phyloP scores from a whole-genome alignment of 805 yeast species.

The Cyberlindnera maclurae region DNA sequence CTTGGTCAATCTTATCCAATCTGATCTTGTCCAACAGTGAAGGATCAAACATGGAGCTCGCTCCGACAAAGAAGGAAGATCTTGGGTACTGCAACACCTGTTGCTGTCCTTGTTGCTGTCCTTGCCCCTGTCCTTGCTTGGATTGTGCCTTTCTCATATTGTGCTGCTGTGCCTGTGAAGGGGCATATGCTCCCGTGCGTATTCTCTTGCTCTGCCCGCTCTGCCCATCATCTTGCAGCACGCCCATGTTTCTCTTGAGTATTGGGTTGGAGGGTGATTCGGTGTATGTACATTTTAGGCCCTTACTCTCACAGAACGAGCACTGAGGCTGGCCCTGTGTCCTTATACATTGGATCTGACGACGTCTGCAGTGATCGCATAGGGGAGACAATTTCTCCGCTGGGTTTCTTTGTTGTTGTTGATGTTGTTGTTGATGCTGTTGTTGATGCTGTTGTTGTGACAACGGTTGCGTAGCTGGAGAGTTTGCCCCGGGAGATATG shows the following conservation, averaged over 20 bases:
- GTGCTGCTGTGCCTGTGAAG: constrained; percentile 2
- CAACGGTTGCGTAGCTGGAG: constrained; percentile 4
- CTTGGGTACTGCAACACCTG: constrained; percentile 77
- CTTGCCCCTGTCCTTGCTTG: constrained; percentile 2
- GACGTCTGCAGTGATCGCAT: constrained; percentile 79
- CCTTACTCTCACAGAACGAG: constrained; percentile 69
- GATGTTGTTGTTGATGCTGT: constrained; percentile 3
- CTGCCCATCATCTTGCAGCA: constrained; percentile 10
- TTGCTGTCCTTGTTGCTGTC: constrained; percentile 7
- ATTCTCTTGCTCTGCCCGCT: constrained; percentile 4
- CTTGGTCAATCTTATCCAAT: constrained; percentile 70
- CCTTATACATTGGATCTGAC: constrained; percentile 73
- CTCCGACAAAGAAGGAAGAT: constrained; percentile 83
- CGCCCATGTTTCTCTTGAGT: constrained; percentile 28
- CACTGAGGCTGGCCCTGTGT: constrained; percentile 58
- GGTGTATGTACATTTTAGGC: constrained; percentile 68
- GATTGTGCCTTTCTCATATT: constrained; percentile 2
- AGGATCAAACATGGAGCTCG: constrained; percentile 78
- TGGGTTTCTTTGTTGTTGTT: constrained; percentile 4
- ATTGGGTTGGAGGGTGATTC: constrained; percentile 40
- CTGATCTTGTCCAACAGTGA: constrained; percentile 58
- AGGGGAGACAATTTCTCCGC: constrained; percentile 30
- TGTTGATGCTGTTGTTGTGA: constrained; percentile 4
- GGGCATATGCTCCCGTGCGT: constrained; percentile 2
- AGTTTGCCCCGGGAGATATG: constrained; percentile 9